Conservation (phyloP, 2,329 filamentous ascomycete species). For the Verticillium klebahnii region DNA sequence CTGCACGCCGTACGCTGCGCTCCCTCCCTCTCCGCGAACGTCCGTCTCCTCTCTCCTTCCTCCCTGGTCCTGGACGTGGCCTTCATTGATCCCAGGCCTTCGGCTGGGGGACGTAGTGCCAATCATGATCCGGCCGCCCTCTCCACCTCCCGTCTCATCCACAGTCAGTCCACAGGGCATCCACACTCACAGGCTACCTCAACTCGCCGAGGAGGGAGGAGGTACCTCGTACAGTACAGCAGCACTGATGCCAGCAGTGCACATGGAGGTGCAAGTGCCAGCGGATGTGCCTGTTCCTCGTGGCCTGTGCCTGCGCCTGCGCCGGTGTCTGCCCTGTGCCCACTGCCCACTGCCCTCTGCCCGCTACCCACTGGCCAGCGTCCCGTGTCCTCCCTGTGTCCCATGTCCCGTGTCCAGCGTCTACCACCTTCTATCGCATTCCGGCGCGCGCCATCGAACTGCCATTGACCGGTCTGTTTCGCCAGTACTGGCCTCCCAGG, state of each 20-base stretch:
- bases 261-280: not conserved
- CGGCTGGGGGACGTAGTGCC: not conserved
- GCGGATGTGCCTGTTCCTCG: not conserved
- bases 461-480: slow-evolving; percentile 1
- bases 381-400: not conserved
- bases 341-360: too few relatives aligned
- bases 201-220: not conserved
- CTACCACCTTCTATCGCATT: slow-evolving; percentile 4
- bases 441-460: not conserved
- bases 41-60: not conserved
- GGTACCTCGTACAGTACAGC: not conserved
- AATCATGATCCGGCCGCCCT: not conserved
- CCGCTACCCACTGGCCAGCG: too few relatives aligned
- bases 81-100: not conserved
- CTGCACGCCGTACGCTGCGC: not conserved
- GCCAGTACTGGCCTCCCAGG: not conserved
- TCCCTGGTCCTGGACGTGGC: not conserved
- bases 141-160: not conserved
- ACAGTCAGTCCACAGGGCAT: not conserved
- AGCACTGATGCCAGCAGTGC: too few relatives aligned
- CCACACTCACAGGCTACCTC: not conserved
- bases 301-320: not conserved
- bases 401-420: not conserved
- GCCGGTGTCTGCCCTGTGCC: too few relatives aligned
- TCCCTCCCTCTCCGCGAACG: not conserved